Evolutionary conservation across 2,329 filamentous ascomycete species (phyloP), one percentile per base, ranked within the genome.

Genomic region (Cladosporium sp.): DNA sequence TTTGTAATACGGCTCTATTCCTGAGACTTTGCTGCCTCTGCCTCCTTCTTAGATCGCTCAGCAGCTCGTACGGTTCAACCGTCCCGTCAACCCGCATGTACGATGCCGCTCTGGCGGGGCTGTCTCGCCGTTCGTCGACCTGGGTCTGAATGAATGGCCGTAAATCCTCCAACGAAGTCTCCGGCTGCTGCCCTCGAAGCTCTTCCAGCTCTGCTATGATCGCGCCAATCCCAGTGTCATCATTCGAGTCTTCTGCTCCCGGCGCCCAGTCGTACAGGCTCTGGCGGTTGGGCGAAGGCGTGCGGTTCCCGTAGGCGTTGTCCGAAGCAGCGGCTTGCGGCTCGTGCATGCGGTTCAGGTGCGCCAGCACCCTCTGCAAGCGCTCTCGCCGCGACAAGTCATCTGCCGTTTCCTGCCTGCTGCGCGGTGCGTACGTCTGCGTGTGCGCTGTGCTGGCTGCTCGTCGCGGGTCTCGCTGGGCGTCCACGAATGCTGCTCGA

Each of bases 191-290:
- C 43, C 64, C 62, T 17, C 71, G 61, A 47, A 74, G 56, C 47
- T 73, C 69, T 11, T 61, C 59, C 43, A 74, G 56, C 47, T 73
- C 69, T 11, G 61, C 59, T 44, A 73, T 60, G 43, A 73, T 70
- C 40, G 64, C 64, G 42, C 71, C 66, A 43, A 72, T 61, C 53
- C 73, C 71, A 48, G 64, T 63, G 13, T 64, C 39, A 7, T 27
- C 39, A 18, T 27, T 9, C 39, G 5, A 15, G 9, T 41, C 39
- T 11, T 41, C 39, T 15, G 19, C 8, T 29, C 47, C 47, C 20
- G 80, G 80, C 29, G 79, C 78, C 80, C 80, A 83, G 62, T 82
- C 80, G 64, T 83, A 83, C 38, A 83, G 67, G 48, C 70, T 75
- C 58, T 80, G 78, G 54, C 73, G 66, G 57, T 73, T 74, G 15